Conservation (phyloP, 108 stramenopile genomes). For the Nitzschia putrida region DNA sequence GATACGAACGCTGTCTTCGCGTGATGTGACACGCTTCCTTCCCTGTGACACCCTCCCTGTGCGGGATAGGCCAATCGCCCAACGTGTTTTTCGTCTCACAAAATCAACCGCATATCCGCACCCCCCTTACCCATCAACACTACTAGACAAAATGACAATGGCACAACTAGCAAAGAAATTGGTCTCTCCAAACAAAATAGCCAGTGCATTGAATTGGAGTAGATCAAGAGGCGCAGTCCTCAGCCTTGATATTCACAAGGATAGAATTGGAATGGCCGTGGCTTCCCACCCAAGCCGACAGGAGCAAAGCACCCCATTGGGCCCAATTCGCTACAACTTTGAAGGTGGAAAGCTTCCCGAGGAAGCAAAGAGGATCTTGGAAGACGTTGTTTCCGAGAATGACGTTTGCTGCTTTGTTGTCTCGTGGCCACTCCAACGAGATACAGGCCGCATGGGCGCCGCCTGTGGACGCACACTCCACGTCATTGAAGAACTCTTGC, state of each 20-base stretch:
- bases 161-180: conserved; percentile 4
- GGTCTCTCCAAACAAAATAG: conserved; percentile 35
- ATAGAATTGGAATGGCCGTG: conserved; percentile 14
- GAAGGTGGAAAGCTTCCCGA: conserved; percentile 7
- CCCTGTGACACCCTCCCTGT: no score
- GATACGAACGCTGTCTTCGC: no score
- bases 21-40: no score
- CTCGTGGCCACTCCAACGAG: conserved; percentile 39
- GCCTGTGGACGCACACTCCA: conserved; percentile 34
- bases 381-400: conserved; percentile 1
- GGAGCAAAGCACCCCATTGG: conserved; percentile 2
- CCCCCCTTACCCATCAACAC: no score
- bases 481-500: conserved; percentile 22
- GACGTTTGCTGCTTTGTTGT: conserved; percentile 27
- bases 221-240: conserved; percentile 29
- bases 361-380: conserved; percentile 1
- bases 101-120: no score
- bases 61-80: no score
- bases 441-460: conserved; percentile 32
- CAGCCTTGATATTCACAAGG: conserved; percentile 30
- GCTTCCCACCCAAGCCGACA: conserved; percentile 8
- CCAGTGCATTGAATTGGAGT: conserved; percentile 38
- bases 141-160: conserved; percentile 3
- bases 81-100: no score
- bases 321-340: conserved; percentile 13